Percentiles rank a stretch among this genome's conserved stretches.
Evolutionary conservation across 257 asterid species (phyloP).

Genomic region (Vinca minor): DNA sequence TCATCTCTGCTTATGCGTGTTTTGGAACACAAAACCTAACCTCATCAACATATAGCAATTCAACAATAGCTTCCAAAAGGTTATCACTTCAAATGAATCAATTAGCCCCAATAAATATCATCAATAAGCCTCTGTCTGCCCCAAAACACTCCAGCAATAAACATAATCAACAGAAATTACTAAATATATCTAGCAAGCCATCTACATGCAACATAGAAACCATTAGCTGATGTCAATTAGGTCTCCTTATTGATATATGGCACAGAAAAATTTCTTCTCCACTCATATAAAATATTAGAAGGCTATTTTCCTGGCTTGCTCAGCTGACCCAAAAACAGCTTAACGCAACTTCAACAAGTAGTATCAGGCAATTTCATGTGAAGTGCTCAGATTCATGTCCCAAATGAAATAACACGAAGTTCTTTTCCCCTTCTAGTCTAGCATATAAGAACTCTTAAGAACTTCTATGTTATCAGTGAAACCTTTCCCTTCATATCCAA

Average conservation of each 20-base stretch:
- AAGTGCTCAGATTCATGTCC: not conserved
- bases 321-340: not conserved
- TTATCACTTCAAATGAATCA: constrained; percentile 20
- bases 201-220: constrained; percentile 3
- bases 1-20: constrained; percentile 2
- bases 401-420: not conserved
- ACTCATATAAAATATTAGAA: not conserved
- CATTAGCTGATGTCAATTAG: not conserved
- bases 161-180: not conserved
- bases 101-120: constrained; percentile 12
- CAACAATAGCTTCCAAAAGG: constrained; percentile 16
- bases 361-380: not conserved
- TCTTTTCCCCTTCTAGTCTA: not conserved
- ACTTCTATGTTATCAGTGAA: not conserved
- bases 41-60: not conserved
- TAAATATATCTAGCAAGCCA: constrained; percentile 7
- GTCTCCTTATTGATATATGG: not conserved
- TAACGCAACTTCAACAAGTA: not conserved
- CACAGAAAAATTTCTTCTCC: constrained; percentile 1
- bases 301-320: not conserved
- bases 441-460: not conserved
- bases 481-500: constrained; percentile 21
- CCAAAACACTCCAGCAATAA: not conserved
- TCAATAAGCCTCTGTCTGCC: not conserved
- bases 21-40: not conserved